A percentile compares a stretch with the other conserved stretches of the same genome.
Evolutionary conservation across 305 asterid genomes (phyloP).

Genomic region (Caryopteris hybrid): DNA sequence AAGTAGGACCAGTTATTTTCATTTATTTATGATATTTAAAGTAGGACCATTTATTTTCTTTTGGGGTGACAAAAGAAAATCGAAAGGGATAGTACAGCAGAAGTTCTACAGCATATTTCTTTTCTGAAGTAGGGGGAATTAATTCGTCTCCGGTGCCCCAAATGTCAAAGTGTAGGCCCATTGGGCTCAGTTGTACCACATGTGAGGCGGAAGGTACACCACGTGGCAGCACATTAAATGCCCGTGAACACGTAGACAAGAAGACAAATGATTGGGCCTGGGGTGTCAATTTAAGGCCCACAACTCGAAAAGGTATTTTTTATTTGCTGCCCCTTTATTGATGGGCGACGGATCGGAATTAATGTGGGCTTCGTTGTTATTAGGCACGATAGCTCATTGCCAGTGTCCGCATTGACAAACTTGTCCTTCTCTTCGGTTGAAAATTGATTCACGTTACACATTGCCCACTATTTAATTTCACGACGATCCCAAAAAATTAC

Average conservation of each 20-base stretch:
- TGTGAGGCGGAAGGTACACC: slow-evolving; percentile 22
- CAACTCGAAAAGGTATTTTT: slow-evolving; percentile 16
- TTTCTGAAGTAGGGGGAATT: not conserved
- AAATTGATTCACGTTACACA: not conserved
- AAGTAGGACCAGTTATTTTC: no score
- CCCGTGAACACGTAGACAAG: slow-evolving; percentile 23
- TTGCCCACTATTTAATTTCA: no score
- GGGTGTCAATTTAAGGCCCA: slow-evolving; percentile 21
- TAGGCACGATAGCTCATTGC: not conserved
- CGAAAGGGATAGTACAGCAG: slow-evolving; percentile 14
- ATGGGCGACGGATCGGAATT: not conserved
- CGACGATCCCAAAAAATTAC: no score
- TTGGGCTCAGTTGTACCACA: slow-evolving; percentile 27
- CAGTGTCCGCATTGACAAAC: not conserved
- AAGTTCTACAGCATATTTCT: no score
- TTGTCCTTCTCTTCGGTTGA: not conserved
- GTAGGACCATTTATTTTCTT: not conserved
- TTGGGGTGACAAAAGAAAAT: not conserved
- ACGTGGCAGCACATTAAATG: slow-evolving; percentile 36
- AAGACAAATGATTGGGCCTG: slow-evolving; percentile 35
- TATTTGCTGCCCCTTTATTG: not conserved
- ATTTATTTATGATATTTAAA: no score
- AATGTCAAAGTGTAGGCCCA: slow-evolving; percentile 32
- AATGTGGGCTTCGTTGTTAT: slow-evolving; percentile 17
- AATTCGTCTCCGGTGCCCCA: not conserved